Evolutionary conservation across 441 rosid genomes (phyloP).

Genomic region (Croton setiger): DNA sequence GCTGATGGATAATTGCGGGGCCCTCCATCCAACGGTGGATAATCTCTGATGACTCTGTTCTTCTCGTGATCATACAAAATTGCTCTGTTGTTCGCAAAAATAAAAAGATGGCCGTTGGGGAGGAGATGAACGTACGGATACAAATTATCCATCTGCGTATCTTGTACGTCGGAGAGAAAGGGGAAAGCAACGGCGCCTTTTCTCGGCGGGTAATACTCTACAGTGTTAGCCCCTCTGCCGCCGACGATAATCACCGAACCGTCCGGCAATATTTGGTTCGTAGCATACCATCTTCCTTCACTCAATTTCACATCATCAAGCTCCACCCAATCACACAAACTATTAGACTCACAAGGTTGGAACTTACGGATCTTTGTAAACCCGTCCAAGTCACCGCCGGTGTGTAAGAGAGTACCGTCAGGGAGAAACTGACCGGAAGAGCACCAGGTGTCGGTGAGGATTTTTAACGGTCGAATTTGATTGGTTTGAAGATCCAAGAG

Average conservation of each 20-base stretch:
- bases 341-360: conserved; percentile 31
- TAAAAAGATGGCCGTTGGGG: conserved; percentile 60
- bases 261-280: conserved; percentile 53
- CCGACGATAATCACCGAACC: conserved; percentile 65
- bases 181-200: conserved; percentile 29
- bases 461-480: conserved; percentile 52
- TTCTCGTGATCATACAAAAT: conserved; percentile 44
- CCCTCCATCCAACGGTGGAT: conserved; percentile 58
- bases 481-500: conserved; percentile 56
- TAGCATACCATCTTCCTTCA: conserved; percentile 48
- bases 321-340: conserved; percentile 48
- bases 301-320: conserved; percentile 24
- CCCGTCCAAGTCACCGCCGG: conserved; percentile 47
- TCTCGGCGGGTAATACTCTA: conserved; percentile 61
- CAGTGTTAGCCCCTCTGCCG: conserved; percentile 56
- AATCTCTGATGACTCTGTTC: conserved; percentile 43
- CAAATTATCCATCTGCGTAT: conserved; percentile 56
- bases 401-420: conserved; percentile 47
- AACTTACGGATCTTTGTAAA: conserved; percentile 37
- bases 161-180: conserved; percentile 55
- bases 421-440: conserved; percentile 64
- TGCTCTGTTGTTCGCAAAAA: conserved; percentile 67
- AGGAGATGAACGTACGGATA: conserved; percentile 76
- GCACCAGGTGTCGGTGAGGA: conserved; percentile 82
- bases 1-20: conserved; percentile 65